Conservation (phyloP, 345 rosid species). For the Eucalyptus cladocalyx region DNA sequence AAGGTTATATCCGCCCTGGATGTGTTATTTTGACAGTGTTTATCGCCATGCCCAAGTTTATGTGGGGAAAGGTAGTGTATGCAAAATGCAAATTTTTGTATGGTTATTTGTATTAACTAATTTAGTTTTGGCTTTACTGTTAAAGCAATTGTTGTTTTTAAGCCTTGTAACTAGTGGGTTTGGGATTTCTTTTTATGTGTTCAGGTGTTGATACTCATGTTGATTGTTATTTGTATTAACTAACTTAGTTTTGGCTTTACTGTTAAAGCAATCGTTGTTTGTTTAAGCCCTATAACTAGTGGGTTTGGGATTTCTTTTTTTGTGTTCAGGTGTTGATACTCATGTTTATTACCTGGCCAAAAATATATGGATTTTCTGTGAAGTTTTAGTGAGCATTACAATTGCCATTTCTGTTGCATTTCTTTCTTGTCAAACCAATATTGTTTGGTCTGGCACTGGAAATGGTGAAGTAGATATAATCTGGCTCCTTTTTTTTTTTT, state of each 20-base stretch:
- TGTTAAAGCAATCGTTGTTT: neutral
- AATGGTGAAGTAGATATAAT: neutral
- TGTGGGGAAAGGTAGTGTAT: constrained; percentile 74
- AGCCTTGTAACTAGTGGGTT: neutral
- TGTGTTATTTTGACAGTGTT: constrained; percentile 89
- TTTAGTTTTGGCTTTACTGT: neutral
- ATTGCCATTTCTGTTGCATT: neutral
- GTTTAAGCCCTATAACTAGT: neutral
- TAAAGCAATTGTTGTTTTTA: neutral
- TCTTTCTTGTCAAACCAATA: neutral
- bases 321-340: too few relatives aligned
- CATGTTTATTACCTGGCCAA: too few relatives aligned
- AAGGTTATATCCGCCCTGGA: constrained; percentile 96
- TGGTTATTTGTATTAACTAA: neutral
- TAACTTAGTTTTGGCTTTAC: neutral
- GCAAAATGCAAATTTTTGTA: neutral
- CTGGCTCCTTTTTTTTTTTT: neutral
- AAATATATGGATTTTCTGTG: neutral
- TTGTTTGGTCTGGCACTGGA: neutral
- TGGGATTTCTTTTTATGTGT: neutral
- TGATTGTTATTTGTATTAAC: neutral
- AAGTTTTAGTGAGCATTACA: neutral
- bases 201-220: neutral
- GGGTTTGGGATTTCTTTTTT: neutral
- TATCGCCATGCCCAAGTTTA: constrained; percentile 70